Conservation (phyloP, 352 stramenopile genomes). For the Pythium sp. region DNA sequence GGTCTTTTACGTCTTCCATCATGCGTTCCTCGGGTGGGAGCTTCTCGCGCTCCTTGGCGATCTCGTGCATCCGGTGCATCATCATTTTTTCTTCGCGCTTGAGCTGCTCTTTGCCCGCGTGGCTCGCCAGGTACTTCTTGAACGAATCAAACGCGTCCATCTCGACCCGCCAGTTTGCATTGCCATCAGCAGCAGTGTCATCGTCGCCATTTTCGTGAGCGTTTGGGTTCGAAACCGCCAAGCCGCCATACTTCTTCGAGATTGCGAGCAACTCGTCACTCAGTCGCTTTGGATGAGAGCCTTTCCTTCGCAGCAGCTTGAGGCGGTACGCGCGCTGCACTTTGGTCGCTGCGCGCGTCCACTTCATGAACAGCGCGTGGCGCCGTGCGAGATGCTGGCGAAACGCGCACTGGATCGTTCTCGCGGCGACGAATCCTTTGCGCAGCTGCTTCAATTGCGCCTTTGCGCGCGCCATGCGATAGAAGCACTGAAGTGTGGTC, state of each 20-base stretch:
- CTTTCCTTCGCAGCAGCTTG: constrained; percentile 37
- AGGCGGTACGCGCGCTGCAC: constrained; percentile 64
- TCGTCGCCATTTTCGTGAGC: not conserved
- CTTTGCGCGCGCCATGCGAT: constrained; percentile 29
- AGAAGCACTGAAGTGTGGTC: constrained; percentile 47
- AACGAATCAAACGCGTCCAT: constrained; percentile 66
- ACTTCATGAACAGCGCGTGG: constrained; percentile 40
- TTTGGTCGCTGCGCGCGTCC: constrained; percentile 41
- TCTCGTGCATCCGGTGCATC: constrained; percentile 27
- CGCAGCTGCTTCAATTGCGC: constrained; percentile 25
- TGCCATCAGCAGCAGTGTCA: not conserved
- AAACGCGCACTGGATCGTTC: constrained; percentile 65
- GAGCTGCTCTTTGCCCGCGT: constrained; percentile 45
- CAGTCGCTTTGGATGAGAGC: constrained; percentile 33
- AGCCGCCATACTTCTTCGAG: constrained; percentile 36
- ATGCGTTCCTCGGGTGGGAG: constrained; percentile 38
- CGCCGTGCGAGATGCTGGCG: constrained; percentile 64
- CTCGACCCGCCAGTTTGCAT: constrained; percentile 32
- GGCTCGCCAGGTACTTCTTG: constrained; percentile 46
- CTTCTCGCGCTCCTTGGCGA: constrained; percentile 39
- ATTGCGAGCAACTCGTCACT: constrained; percentile 45
- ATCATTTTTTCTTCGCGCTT: constrained; percentile 50
- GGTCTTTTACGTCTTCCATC: constrained; percentile 50
- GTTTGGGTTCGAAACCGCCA: constrained; percentile 11
- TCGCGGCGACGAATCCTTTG: constrained; percentile 29